Conservation (phyloP, 2,329 filamentous ascomycete genomes). For the Tricladium varicosporioides region DNA sequence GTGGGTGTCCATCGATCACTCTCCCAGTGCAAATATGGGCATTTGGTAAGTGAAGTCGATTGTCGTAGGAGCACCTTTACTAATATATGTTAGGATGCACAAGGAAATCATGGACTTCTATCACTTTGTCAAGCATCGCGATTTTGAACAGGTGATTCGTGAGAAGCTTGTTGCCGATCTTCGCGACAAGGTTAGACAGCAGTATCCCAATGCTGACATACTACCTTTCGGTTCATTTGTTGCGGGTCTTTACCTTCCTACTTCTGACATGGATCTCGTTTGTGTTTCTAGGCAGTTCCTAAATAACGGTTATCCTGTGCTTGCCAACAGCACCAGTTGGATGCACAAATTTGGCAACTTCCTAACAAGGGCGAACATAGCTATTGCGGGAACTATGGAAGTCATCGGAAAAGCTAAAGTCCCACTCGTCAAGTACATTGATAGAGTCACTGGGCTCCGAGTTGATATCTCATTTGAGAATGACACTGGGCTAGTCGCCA, state of each 20-base stretch:
- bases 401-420: constrained; percentile 77
- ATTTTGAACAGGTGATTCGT: constrained; percentile 76
- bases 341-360: constrained; percentile 63
- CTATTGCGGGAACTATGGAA: constrained; percentile 57
- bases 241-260: constrained; percentile 70
- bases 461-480: constrained; percentile 97
- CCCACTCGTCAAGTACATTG: constrained; percentile 88
- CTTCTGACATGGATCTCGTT: constrained; percentile 93
- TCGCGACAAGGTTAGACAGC: constrained; percentile 53
- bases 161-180: constrained; percentile 70
- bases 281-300: constrained; percentile 64
- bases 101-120: constrained; percentile 91
- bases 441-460: constrained; percentile 72
- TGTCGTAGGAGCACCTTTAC: constrained; percentile 13
- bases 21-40: constrained; percentile 49
- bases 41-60: constrained; percentile 49
- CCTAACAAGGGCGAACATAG: constrained; percentile 55
- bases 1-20: constrained; percentile 60
- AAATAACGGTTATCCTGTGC: neutral
- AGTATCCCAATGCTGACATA: constrained; percentile 58
- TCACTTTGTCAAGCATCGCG: constrained; percentile 73
- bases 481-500: constrained; percentile 73
- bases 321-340: constrained; percentile 15
- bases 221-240: constrained; percentile 91
- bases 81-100: constrained; percentile 62